phyloP scores from a whole-genome alignment of 2,329 filamentous ascomycete genomes.

The Colletotrichum melonis region DNA sequence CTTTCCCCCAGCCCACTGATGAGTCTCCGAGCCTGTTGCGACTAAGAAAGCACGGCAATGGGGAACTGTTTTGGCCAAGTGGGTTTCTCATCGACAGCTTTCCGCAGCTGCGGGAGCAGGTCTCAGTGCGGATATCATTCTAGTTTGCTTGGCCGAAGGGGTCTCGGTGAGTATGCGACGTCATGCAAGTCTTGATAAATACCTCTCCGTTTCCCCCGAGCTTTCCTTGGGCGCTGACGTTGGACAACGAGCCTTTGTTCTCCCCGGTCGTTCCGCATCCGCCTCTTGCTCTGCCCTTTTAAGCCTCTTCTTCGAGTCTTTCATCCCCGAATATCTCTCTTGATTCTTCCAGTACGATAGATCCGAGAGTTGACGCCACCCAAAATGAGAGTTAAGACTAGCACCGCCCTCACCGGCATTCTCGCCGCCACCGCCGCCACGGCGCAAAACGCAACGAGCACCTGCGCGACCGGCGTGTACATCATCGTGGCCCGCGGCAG shows the following conservation, averaged over 20 bases:
- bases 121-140: background rate
- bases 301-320: background rate
- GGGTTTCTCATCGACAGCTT: constrained; percentile 5
- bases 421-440: constrained; percentile 40
- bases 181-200: constrained; percentile 20
- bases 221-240: background rate
- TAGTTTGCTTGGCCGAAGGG: background rate
- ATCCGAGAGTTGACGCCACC: background rate
- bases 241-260: background rate
- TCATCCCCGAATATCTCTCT: background rate
- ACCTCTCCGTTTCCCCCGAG: background rate
- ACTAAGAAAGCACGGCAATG: background rate
- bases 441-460: constrained; percentile 37
- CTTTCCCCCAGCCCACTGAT: background rate
- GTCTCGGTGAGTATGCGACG: background rate
- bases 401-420: constrained; percentile 35
- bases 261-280: background rate
- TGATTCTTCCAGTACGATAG: background rate
- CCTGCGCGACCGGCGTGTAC: constrained; percentile 51
- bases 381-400: constrained; percentile 21
- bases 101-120: background rate
- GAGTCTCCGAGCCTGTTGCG: background rate
- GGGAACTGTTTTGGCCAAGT: background rate
- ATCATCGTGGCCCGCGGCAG: constrained; percentile 54
- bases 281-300: background rate